Evolutionary conservation across 2,329 filamentous ascomycete species (phyloP).

Genomic region (Grosmannia clavigera): DNA sequence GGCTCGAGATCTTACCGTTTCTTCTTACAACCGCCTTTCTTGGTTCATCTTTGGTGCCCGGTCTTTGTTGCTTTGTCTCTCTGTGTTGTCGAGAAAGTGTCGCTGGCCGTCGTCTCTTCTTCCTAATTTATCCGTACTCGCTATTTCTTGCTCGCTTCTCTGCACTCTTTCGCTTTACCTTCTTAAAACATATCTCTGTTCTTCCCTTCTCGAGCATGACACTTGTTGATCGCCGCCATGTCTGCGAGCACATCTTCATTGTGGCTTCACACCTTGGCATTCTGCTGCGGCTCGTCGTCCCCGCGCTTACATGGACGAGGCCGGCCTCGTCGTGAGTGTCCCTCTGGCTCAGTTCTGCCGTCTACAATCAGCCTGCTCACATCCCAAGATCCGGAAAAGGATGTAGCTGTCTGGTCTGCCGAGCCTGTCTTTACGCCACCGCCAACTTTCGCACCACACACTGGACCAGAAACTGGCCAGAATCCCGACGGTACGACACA

Average conservation of each 20-base stretch:
- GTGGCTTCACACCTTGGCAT: constrained; percentile 33
- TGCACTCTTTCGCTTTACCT: not conserved
- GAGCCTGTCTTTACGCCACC: constrained; percentile 20
- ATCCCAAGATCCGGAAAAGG: constrained; percentile 16
- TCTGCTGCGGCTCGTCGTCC: constrained; percentile 28
- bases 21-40: not conserved
- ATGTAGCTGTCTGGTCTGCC: constrained; percentile 17
- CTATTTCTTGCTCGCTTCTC: not conserved
- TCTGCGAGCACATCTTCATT: constrained; percentile 29
- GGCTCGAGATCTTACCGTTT: not conserved
- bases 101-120: constrained; percentile 1
- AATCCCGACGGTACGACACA: not conserved
- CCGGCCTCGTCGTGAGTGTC: not conserved
- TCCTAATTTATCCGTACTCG: not conserved
- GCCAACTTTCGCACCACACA: constrained; percentile 15
- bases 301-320: not conserved
- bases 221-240: constrained; percentile 16
- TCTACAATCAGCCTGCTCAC: not conserved
- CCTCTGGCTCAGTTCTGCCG: not conserved
- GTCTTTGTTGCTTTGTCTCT: not conserved
- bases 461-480: not conserved
- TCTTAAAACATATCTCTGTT: not conserved
- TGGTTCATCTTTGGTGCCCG: not conserved
- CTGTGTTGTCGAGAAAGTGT: not conserved
- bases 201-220: not conserved